Percentiles rank a stretch among this genome's conserved stretches.
These are phyloP conservation scores for Fomitiporia mediterranea DNA, from an alignment of 1,284 basidiomycete genomes.

Conservation along the genomic window DNA sequence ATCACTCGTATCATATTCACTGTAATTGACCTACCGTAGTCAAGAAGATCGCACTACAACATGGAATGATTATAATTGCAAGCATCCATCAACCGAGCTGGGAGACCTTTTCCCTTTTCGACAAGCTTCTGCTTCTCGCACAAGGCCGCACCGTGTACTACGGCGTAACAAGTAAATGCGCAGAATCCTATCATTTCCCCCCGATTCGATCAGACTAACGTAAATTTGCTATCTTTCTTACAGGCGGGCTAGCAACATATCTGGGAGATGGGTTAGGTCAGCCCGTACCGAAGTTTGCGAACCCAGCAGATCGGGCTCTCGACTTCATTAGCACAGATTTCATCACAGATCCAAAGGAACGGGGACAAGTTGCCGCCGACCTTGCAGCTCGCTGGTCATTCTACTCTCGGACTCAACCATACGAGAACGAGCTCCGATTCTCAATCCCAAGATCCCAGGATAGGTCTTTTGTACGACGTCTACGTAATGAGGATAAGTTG, in stretches of 20 bases:
- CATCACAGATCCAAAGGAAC: slow-evolving; percentile 27
- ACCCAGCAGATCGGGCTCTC: slow-evolving; percentile 45
- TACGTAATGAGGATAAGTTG: background rate
- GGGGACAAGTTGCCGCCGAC: slow-evolving; percentile 25
- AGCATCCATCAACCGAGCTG: slow-evolving; percentile 62
- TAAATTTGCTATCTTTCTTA: background rate
- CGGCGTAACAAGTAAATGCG: slow-evolving; percentile 33
- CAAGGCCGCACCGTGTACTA: slow-evolving; percentile 46
- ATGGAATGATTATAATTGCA: slow-evolving; percentile 53
- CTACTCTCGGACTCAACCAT: slow-evolving; percentile 14
- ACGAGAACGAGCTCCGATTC: background rate
- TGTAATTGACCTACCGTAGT: slow-evolving; percentile 18
- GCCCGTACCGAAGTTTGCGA: slow-evolving; percentile 39
- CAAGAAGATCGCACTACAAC: slow-evolving; percentile 26
- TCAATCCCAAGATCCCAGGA: background rate
- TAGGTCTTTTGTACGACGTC: background rate
- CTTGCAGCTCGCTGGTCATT: slow-evolving; percentile 18
- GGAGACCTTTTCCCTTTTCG: slow-evolving; percentile 54
- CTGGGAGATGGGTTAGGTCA: slow-evolving; percentile 36
- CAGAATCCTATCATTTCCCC: background rate
- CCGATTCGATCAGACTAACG: too few relatives aligned
- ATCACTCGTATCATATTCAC: background rate
- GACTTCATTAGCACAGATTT: slow-evolving; percentile 39
- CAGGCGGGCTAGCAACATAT: slow-evolving; percentile 35
- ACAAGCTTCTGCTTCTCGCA: slow-evolving; percentile 51